Evolutionary conservation across 140 eudicot genomes (phyloP).

Genomic region (Anethum foeniculum): DNA sequence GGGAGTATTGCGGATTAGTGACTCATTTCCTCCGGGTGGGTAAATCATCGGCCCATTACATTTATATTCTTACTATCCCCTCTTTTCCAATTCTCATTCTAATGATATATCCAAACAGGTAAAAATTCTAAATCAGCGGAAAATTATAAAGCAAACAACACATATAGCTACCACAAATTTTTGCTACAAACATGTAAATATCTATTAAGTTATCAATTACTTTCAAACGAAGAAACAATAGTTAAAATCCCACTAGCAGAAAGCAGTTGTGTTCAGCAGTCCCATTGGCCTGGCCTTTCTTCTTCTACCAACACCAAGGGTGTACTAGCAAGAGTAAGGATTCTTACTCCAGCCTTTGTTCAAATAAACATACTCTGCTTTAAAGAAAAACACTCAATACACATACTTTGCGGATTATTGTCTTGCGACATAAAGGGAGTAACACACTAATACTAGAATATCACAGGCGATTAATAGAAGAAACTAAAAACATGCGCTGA

Average conservation of each 20-base stretch:
- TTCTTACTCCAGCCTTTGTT: neutral
- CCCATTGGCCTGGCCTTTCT: neutral
- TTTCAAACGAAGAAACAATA: neutral
- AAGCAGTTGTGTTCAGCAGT: neutral
- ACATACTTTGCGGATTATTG: neutral
- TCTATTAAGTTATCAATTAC: neutral
- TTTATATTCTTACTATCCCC: too few species aligned
- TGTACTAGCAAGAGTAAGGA: neutral
- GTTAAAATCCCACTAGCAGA: neutral
- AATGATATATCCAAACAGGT: neutral
- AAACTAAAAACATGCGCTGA: slow-evolving; percentile 5
- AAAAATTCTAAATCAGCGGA: too few species aligned
- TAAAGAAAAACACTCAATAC: neutral
- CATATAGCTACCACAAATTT: neutral
- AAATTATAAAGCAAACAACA: neutral
- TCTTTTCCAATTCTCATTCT: too few species aligned
- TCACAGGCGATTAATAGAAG: neutral
- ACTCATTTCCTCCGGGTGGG: too few species aligned
- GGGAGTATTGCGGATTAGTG: too few species aligned
- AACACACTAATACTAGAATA: neutral
- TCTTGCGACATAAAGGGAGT: neutral
- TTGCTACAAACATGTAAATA: neutral
- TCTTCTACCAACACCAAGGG: neutral
- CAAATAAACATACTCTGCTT: neutral
- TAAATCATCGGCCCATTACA: too few species aligned